Percentiles rank a stretch among this genome's conserved stretches.
phyloP scores from a whole-genome alignment of 2,329 filamentous ascomycete species.

The Nemania sp. region DNA sequence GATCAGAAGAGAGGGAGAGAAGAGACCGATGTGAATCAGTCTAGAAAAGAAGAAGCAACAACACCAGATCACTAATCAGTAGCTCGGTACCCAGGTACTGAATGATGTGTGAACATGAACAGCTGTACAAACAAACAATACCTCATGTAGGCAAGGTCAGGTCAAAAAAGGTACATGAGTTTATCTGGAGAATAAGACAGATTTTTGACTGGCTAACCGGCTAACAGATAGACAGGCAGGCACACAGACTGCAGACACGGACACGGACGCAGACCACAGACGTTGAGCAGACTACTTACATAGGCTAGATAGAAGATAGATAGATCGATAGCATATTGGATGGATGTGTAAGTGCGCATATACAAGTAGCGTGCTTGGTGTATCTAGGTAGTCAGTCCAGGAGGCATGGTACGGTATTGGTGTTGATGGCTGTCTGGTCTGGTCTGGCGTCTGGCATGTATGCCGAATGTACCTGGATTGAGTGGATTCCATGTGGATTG shows the following conservation, averaged over 20 bases:
- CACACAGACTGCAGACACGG: no score
- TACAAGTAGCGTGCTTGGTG: not conserved
- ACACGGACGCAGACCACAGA: no score
- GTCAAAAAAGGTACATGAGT: not conserved
- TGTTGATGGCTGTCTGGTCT: no score
- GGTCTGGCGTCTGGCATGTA: not conserved
- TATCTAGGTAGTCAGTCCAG: no score
- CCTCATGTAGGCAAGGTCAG: not conserved
- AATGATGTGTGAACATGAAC: slow-evolving; percentile 7
- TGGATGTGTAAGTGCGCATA: not conserved
- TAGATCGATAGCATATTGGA: slow-evolving; percentile 1
- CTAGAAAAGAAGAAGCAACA: slow-evolving; percentile 17
- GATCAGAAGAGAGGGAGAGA: slow-evolving; percentile 7
- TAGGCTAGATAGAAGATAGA: no score
- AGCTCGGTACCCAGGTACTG: slow-evolving; percentile 2
- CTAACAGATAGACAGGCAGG: not conserved
- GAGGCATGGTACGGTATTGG: not conserved
- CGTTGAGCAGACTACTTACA: not conserved
- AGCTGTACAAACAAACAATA: slow-evolving; percentile 8
- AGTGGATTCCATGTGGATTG: slow-evolving; percentile 24
- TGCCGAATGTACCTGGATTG: slow-evolving; percentile 23
- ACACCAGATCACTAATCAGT: slow-evolving; percentile 29
- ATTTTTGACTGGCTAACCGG: not conserved
- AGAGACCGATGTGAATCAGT: slow-evolving; percentile 13
- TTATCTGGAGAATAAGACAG: not conserved